A percentile compares a stretch with the other conserved stretches of the same genome.
Evolutionary conservation across 495 filamentous ascomycete genomes (phyloP).

Genomic region (Neurospora sp.): DNA sequence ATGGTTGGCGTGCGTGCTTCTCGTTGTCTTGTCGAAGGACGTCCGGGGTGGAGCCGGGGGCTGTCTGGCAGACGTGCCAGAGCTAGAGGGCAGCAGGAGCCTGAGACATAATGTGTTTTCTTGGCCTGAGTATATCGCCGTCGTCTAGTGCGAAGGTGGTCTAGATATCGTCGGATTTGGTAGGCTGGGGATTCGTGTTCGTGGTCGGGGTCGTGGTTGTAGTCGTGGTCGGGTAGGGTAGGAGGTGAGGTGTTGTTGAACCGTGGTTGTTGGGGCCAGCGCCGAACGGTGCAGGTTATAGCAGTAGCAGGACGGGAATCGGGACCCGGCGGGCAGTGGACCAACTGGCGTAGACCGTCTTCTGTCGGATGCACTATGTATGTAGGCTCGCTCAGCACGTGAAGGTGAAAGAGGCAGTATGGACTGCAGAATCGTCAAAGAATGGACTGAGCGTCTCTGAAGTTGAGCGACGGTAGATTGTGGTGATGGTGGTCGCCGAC

Average conservation of each 20-base stretch:
- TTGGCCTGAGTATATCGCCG: not conserved
- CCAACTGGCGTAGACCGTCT: not conserved
- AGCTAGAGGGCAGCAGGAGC: conserved; percentile 35
- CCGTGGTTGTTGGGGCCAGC: not conserved
- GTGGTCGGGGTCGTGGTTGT: not conserved
- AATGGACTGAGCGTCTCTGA: not conserved
- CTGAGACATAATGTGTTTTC: conserved; percentile 38
- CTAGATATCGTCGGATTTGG: not conserved
- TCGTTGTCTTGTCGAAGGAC: not conserved
- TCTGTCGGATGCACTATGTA: not conserved
- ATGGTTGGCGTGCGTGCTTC: not conserved
- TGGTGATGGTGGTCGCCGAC: not conserved
- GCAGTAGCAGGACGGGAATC: not conserved
- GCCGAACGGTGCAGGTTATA: not conserved
- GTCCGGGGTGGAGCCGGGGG: not conserved
- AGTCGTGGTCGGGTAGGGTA: not conserved
- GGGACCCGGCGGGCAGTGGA: not conserved
- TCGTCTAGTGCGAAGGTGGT: not conserved
- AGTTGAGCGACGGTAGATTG: not conserved
- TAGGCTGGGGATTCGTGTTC: not conserved
- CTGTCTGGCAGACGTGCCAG: conserved; percentile 37
- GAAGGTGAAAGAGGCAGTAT: not conserved
- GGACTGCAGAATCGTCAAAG: not conserved
- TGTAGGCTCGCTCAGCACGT: not conserved
- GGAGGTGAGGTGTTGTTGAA: not conserved